phyloP scores from a whole-genome alignment of 257 asterid species.

The Solanum chilense region DNA sequence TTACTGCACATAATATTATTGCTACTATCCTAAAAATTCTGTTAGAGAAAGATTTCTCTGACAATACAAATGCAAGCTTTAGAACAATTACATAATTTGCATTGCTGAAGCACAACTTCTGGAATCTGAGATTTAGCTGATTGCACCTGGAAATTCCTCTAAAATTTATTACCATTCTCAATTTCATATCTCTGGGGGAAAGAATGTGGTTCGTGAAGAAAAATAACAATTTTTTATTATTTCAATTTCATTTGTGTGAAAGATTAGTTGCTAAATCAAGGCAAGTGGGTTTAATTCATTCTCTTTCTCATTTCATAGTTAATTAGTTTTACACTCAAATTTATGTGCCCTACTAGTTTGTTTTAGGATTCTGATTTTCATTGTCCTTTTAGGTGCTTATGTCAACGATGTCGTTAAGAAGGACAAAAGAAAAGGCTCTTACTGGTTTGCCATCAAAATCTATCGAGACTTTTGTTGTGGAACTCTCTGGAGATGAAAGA shows the following conservation, averaged over 20 bases:
- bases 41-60: background rate
- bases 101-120: background rate
- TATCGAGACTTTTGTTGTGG: slow-evolving; percentile 45
- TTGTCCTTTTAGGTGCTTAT: slow-evolving; percentile 47
- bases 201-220: background rate
- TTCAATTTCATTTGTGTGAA: background rate
- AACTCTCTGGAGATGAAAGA: slow-evolving; percentile 64
- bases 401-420: slow-evolving; percentile 72
- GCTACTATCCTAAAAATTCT: background rate
- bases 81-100: background rate
- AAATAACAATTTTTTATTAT: background rate
- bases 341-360: background rate
- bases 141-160: background rate
- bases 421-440: slow-evolving; percentile 63
- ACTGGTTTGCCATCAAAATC: slow-evolving; percentile 57
- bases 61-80: background rate
- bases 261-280: background rate
- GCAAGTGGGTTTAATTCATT: background rate
- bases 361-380: background rate
- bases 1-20: background rate
- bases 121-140: background rate
- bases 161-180: background rate
- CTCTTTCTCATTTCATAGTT: background rate
- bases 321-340: background rate
- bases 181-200: background rate